Evolutionary conservation across 1,284 basidiomycete genomes (phyloP).

Genomic region (Cutaneotrichosporon sp.): DNA sequence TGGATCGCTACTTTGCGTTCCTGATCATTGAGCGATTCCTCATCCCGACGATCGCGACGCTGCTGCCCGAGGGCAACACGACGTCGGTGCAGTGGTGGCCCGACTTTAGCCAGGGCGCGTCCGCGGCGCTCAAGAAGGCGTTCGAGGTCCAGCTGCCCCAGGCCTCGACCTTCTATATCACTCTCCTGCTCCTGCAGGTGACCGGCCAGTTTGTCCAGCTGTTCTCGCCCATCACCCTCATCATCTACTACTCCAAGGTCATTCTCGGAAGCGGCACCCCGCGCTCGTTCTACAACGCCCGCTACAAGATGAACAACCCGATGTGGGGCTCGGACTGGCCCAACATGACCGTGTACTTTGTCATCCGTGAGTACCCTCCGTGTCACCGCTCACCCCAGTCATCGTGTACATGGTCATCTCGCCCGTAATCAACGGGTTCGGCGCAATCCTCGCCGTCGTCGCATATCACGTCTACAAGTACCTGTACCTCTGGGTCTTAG

Average conservation of each 20-base stretch:
- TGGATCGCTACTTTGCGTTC: constrained; percentile 74
- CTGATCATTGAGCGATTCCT: constrained; percentile 70
- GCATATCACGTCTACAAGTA: constrained; percentile 89
- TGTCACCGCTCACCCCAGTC: constrained; percentile 43
- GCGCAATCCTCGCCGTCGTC: constrained; percentile 75
- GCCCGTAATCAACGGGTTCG: constrained; percentile 90
- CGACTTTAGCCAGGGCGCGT: background rate
- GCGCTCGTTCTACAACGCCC: constrained; percentile 53
- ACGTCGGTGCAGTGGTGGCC: background rate
- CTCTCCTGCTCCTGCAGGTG: constrained; percentile 62
- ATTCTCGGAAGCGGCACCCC: constrained; percentile 57
- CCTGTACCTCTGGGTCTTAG: constrained; percentile 74
- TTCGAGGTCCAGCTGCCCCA: constrained; percentile 66
- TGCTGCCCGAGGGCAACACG: constrained; percentile 51
- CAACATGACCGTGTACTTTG: constrained; percentile 67
- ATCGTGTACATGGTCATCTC: constrained; percentile 86
- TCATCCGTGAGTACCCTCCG: constrained; percentile 66
- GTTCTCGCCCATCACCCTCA: constrained; percentile 64
- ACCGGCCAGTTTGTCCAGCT: constrained; percentile 55
- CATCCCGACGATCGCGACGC: constrained; percentile 67
- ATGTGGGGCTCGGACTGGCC: constrained; percentile 81
- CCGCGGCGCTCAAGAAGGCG: constrained; percentile 58
- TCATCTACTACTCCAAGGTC: constrained; percentile 67
- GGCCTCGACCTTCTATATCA: constrained; percentile 79
- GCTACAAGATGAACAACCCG: constrained; percentile 45